A percentile compares a stretch with the other conserved stretches of the same genome.
Conservation (phyloP, 2,329 filamentous ascomycete species). For the Aspergillus neotritici region DNA sequence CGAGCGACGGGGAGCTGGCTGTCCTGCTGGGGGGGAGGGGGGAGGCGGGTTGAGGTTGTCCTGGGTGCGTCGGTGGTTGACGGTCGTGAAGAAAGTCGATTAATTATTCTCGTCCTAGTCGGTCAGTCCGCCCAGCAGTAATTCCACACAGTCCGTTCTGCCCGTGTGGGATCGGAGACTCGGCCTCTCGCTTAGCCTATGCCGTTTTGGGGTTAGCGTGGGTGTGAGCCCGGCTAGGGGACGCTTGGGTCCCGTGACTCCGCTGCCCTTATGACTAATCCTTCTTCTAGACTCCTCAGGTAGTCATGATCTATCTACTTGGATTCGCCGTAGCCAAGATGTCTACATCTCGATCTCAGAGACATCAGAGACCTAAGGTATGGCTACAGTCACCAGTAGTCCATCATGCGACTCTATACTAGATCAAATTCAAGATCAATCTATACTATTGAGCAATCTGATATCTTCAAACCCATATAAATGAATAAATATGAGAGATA, state of each 20-base stretch:
- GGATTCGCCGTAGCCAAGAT: no score
- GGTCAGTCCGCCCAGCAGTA: no score
- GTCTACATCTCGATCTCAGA: no score
- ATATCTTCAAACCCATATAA: no score
- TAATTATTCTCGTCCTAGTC: conserved; percentile 8
- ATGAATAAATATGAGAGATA: conserved; percentile 8
- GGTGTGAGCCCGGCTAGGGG: conserved; percentile 18
- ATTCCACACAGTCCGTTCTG: conserved; percentile 4
- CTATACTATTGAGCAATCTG: no score
- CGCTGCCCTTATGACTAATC: conserved; percentile 14
- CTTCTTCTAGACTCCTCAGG: no score
- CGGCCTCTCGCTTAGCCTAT: conserved; percentile 33
- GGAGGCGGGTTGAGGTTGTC: conserved; percentile 27
- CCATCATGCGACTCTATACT: no score
- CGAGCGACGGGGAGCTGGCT: conserved; percentile 36
- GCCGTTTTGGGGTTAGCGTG: conserved; percentile 18
- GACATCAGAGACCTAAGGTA: no score
- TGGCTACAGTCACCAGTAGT: no score
- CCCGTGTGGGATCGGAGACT: conserved; percentile 24
- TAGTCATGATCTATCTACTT: no score
- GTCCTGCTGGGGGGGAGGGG: conserved; percentile 28
- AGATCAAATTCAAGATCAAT: no score
- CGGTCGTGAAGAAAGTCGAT: conserved; percentile 20
- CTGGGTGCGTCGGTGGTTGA: conserved; percentile 29
- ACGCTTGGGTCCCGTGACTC: conserved; percentile 25